Evolutionary conservation across 371 early-diverging fungal genomes (phyloP).

Genomic region (Mortierella sp.): DNA sequence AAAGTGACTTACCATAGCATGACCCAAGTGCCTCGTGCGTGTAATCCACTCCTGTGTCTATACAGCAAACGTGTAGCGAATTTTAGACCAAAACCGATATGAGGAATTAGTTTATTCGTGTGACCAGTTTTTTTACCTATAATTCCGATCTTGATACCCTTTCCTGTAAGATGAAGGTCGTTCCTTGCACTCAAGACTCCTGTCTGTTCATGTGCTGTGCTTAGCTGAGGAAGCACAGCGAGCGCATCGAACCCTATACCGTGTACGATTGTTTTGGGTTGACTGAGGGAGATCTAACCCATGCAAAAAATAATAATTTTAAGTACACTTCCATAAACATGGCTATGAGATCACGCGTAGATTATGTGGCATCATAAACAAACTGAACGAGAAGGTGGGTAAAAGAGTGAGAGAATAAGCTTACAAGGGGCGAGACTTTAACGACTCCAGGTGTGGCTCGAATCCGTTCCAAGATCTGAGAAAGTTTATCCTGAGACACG

Average conservation of each 20-base stretch:
- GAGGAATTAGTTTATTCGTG: neutral
- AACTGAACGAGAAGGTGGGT: too few relatives aligned
- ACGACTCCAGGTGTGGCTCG: slow-evolving; percentile 24
- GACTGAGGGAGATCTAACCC: slow-evolving; percentile 21
- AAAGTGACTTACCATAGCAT: slow-evolving; percentile 62
- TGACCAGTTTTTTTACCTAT: slow-evolving; percentile 58
- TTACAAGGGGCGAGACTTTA: slow-evolving; percentile 42
- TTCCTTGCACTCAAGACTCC: slow-evolving; percentile 31
- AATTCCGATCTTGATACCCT: slow-evolving; percentile 71
- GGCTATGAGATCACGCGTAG: too few relatives aligned
- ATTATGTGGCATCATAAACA: too few relatives aligned
- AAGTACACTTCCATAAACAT: too few relatives aligned
- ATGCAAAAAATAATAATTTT: too few relatives aligned
- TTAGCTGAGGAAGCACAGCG: slow-evolving; percentile 23
- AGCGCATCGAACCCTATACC: slow-evolving; percentile 15
- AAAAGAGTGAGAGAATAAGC: neutral
- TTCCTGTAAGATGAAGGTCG: slow-evolving; percentile 59
- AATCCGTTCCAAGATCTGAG: slow-evolving; percentile 29
- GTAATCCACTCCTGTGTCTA: slow-evolving; percentile 65
- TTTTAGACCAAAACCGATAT: neutral
- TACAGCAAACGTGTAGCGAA: neutral
- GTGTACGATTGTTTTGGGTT: slow-evolving; percentile 39
- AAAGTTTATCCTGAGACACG: slow-evolving; percentile 16
- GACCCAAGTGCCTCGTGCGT: slow-evolving; percentile 81
- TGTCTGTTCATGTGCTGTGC: slow-evolving; percentile 42